A percentile compares a stretch with the other conserved stretches of the same genome.
These are phyloP conservation scores for Carex myosuroides DNA, from an alignment of 176 grass and related monocot genomes.

Conservation along the genomic window DNA sequence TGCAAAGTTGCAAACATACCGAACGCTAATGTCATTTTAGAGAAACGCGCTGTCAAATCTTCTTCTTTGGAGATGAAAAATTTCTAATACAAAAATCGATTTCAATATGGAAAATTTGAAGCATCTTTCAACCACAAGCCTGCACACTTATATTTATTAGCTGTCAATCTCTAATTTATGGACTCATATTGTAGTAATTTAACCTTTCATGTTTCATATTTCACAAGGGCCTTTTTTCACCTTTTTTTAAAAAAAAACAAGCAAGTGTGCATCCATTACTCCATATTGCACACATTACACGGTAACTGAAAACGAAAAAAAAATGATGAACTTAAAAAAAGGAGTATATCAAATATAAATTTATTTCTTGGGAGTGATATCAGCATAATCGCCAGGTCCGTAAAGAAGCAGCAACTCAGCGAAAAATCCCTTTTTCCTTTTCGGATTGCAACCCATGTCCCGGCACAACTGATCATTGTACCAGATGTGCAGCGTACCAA, in stretches of 20 bases:
- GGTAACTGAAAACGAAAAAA: neutral
- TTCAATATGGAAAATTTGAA: neutral
- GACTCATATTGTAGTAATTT: neutral
- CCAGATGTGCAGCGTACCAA: constrained; percentile 37
- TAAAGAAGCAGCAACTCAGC: constrained; percentile 29
- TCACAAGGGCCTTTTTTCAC: neutral
- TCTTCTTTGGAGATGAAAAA: neutral
- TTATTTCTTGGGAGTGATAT: constrained; percentile 11
- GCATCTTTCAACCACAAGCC: neutral
- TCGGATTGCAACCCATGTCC: constrained; percentile 50
- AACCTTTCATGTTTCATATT: neutral
- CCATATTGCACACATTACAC: no score
- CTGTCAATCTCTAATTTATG: no score
- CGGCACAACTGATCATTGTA: constrained; percentile 51
- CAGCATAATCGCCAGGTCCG: constrained; percentile 36
- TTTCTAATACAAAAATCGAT: neutral
- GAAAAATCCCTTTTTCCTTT: constrained; percentile 39
- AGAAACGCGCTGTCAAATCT: neutral
- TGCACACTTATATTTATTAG: neutral
- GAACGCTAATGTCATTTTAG: no score
- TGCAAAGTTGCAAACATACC: no score
- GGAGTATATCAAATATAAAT: neutral
- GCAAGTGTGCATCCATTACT: neutral
- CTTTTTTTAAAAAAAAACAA: neutral
- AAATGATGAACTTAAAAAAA: neutral